These are phyloP conservation scores for Artemisia annua DNA, from an alignment of 129 eudicot genomes.

Conservation along the genomic window DNA sequence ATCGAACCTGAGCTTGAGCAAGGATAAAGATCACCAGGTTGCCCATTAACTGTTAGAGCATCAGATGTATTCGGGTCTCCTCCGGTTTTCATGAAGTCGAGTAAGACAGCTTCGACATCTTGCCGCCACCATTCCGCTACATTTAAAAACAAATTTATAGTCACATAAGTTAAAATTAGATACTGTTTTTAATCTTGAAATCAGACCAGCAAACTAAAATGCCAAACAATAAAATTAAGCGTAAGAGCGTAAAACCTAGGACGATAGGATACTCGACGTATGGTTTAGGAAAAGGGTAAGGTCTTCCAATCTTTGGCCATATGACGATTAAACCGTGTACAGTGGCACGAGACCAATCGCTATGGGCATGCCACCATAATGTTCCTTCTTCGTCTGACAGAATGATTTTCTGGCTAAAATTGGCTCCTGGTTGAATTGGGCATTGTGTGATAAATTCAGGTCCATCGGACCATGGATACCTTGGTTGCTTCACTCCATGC, in stretches of 20 bases:
- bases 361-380: slow-evolving; percentile 48
- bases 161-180: neutral
- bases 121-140: slow-evolving; percentile 53
- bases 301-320: slow-evolving; percentile 32
- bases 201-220: no score
- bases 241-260: slow-evolving; percentile 33
- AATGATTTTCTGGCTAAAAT: slow-evolving; percentile 35
- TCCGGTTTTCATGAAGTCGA: slow-evolving; percentile 32
- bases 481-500: slow-evolving; percentile 39
- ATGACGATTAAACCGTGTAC: slow-evolving; percentile 47
- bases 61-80: slow-evolving; percentile 50
- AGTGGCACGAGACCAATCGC: slow-evolving; percentile 50
- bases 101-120: slow-evolving; percentile 37
- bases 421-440: slow-evolving; percentile 50
- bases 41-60: slow-evolving; percentile 52
- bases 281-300: slow-evolving; percentile 56
- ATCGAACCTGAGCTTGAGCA: slow-evolving; percentile 41
- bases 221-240: neutral
- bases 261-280: slow-evolving; percentile 38
- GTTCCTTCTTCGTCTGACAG: slow-evolving; percentile 55
- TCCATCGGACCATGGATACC: slow-evolving; percentile 64
- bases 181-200: neutral
- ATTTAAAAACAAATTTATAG: neutral
- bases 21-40: slow-evolving; percentile 50
- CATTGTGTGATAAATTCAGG: slow-evolving; percentile 57